Evolutionary conservation across 2,329 filamentous ascomycete genomes (phyloP).

Genomic region (Rugonectria rugulosa): DNA sequence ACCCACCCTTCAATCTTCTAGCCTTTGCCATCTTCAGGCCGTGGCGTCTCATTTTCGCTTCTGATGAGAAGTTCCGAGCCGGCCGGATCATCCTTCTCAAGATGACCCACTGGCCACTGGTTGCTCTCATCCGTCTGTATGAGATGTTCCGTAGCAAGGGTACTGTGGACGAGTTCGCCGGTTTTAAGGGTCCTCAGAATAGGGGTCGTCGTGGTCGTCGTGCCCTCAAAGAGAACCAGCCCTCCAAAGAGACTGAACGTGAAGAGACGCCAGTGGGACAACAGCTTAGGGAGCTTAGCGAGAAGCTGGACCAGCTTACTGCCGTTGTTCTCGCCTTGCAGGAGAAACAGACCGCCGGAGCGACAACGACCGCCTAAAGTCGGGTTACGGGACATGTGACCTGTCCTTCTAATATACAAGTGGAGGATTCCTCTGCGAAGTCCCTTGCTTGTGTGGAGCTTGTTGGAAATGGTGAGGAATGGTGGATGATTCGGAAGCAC

Average conservation of each 20-base stretch:
- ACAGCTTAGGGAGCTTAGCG: conserved; percentile 61
- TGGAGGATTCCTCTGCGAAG: conserved; percentile 1
- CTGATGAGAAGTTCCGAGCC: conserved; percentile 68
- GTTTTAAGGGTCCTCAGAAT: conserved; percentile 56
- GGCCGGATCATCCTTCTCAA: conserved; percentile 69
- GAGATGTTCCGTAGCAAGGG: conserved; percentile 59
- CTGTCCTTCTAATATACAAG: background rate
- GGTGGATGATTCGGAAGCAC: background rate
- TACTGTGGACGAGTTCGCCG: conserved; percentile 53
- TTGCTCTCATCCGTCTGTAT: conserved; percentile 73
- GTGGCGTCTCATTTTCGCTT: conserved; percentile 71
- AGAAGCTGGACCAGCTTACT: conserved; percentile 67
- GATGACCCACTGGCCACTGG: conserved; percentile 71
- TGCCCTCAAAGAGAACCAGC: conserved; percentile 26
- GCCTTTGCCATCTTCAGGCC: conserved; percentile 77
- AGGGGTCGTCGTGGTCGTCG: conserved; percentile 29
- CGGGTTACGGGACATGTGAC: background rate
- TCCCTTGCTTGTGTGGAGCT: background rate
- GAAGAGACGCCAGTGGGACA: conserved; percentile 55
- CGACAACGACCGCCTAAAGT: conserved; percentile 12
- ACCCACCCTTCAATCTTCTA: conserved; percentile 77
- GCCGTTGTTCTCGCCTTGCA: conserved; percentile 60
- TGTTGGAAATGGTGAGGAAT: background rate
- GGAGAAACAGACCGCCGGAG: conserved; percentile 39
- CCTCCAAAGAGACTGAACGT: conserved; percentile 47